These are phyloP conservation scores for Stenocarpella maydis DNA, from an alignment of 2,329 filamentous ascomycete genomes.

Conservation along the genomic window DNA sequence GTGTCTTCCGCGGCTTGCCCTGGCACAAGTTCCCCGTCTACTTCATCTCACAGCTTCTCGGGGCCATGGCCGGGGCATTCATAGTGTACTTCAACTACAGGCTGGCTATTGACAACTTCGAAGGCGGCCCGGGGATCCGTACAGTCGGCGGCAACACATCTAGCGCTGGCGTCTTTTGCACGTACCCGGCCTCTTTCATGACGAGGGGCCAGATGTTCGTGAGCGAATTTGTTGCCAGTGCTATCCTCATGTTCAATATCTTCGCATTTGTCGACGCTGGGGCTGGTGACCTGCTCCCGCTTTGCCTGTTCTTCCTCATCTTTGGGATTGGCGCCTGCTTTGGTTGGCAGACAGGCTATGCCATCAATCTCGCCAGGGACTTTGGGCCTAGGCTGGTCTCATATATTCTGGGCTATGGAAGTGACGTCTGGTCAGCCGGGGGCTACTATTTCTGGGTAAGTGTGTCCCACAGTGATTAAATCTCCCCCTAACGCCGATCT, in stretches of 20 bases:
- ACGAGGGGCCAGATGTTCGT: slow-evolving; percentile 74
- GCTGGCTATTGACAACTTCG: slow-evolving; percentile 69
- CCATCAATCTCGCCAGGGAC: slow-evolving; percentile 77
- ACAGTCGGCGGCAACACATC: slow-evolving; percentile 68
- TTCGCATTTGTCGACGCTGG: slow-evolving; percentile 72
- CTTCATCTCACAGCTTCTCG: slow-evolving; percentile 69
- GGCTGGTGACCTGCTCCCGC: slow-evolving; percentile 64
- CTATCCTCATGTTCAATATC: slow-evolving; percentile 75
- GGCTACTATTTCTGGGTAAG: slow-evolving; percentile 77
- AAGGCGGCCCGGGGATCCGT: slow-evolving; percentile 66
- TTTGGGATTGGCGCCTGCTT: slow-evolving; percentile 78
- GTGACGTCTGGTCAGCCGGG: slow-evolving; percentile 71
- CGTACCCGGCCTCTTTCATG: slow-evolving; percentile 74
- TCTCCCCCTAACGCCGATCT: background rate
- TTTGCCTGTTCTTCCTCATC: slow-evolving; percentile 75
- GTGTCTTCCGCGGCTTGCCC: slow-evolving; percentile 72
- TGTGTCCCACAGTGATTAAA: slow-evolving; percentile 19
- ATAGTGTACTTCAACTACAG: slow-evolving; percentile 71
- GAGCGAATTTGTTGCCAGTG: slow-evolving; percentile 73
- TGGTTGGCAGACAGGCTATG: slow-evolving; percentile 80
- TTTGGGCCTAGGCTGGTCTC: slow-evolving; percentile 74
- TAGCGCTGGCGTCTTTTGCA: slow-evolving; percentile 76
- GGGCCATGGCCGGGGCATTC: slow-evolving; percentile 69
- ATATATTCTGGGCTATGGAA: slow-evolving; percentile 73
- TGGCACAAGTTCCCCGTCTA: slow-evolving; percentile 77